A percentile compares a stretch with the other conserved stretches of the same genome.
Conservation (phyloP, 2,329 filamentous ascomycete species). For the Thermoascus crustaceus region DNA sequence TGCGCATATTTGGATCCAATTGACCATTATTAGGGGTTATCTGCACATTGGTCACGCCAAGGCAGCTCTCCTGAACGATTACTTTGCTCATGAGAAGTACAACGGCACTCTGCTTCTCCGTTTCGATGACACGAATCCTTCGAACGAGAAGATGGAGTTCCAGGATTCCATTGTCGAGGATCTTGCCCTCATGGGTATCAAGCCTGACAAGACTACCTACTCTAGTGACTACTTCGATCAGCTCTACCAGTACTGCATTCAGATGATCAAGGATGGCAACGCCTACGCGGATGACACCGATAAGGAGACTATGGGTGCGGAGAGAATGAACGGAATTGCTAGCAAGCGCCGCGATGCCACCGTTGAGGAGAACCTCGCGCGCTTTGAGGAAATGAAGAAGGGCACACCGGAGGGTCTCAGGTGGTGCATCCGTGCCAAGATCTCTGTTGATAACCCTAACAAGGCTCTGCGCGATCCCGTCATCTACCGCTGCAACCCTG, state of each 20-base stretch:
- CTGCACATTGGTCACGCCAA: constrained; percentile 95
- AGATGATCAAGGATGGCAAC: constrained; percentile 75
- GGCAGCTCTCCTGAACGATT: constrained; percentile 86
- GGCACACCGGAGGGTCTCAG: constrained; percentile 68
- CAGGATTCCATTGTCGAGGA: constrained; percentile 92
- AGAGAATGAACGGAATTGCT: constrained; percentile 76
- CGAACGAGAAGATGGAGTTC: constrained; percentile 95
- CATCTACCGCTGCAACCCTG: constrained; percentile 86
- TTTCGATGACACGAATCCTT: constrained; percentile 95
- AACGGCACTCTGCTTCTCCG: constrained; percentile 83
- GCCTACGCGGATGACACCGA: constrained; percentile 94
- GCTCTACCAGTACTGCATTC: constrained; percentile 75
- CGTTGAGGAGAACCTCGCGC: constrained; percentile 74
- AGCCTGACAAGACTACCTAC: constrained; percentile 76
- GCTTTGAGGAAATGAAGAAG: constrained; percentile 89
- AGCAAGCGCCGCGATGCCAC: constrained; percentile 71
- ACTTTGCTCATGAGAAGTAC: constrained; percentile 91
- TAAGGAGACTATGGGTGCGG: constrained; percentile 75
- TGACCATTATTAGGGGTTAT: constrained; percentile 50
- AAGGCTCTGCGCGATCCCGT: constrained; percentile 94
- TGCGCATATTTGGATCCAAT: background rate
- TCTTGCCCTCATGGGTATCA: constrained; percentile 81
- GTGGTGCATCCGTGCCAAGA: constrained; percentile 93
- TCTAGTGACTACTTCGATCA: constrained; percentile 95
- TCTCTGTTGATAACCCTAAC: constrained; percentile 85